These are phyloP conservation scores for Elasticomyces elasticus DNA, from an alignment of 495 filamentous ascomycete genomes.

Conservation along the genomic window DNA sequence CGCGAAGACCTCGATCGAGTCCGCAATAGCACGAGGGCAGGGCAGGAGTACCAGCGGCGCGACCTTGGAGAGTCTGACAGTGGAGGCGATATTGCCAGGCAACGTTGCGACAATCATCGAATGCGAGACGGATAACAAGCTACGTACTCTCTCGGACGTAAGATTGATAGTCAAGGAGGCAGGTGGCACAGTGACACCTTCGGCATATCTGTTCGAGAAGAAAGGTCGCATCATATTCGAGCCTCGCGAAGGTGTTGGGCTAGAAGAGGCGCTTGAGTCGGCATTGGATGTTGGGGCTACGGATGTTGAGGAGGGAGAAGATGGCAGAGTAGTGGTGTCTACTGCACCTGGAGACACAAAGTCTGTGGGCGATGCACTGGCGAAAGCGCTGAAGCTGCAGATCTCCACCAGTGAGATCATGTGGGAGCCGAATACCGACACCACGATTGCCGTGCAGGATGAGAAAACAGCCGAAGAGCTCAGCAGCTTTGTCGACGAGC, in stretches of 20 bases:
- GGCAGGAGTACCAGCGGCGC: constrained; percentile 63
- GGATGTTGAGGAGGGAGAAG: constrained; percentile 63
- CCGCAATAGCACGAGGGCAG: constrained; percentile 76
- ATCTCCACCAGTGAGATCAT: constrained; percentile 67
- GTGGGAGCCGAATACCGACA: constrained; percentile 77
- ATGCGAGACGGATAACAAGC: constrained; percentile 72
- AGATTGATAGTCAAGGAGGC: constrained; percentile 55
- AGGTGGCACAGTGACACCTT: constrained; percentile 59
- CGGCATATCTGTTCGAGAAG: constrained; percentile 74
- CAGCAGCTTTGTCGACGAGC: constrained; percentile 38
- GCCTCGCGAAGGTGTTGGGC: constrained; percentile 46
- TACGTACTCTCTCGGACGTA: constrained; percentile 60
- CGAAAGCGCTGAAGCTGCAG: constrained; percentile 48
- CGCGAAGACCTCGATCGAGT: constrained; percentile 73
- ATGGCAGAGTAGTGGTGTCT: constrained; percentile 60
- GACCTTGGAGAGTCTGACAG: constrained; percentile 59
- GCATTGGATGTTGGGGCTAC: constrained; percentile 78
- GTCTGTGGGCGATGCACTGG: constrained; percentile 52
- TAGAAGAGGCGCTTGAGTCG: constrained; percentile 72
- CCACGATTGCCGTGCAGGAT: constrained; percentile 47
- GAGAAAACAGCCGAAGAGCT: constrained; percentile 39
- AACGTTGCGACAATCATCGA: constrained; percentile 73
- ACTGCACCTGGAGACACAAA: constrained; percentile 63
- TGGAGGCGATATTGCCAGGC: constrained; percentile 75
- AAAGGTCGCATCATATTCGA: constrained; percentile 62